Conservation (phyloP, 83 land plant genomes). For the Picea abies region DNA sequence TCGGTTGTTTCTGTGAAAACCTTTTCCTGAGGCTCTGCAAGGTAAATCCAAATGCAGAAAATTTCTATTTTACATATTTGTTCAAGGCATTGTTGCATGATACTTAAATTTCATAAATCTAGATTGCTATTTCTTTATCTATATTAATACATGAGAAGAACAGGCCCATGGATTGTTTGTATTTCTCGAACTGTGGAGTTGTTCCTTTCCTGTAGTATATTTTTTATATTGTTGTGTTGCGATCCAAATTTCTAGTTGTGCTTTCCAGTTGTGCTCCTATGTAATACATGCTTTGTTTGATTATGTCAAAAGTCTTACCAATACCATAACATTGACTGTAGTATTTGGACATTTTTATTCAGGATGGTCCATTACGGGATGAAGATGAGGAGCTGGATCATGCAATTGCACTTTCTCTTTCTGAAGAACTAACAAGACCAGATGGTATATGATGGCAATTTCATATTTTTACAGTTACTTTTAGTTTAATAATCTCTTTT, state of each 20-base stretch:
- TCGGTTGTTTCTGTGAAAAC: no score
- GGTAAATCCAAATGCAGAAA: no score
- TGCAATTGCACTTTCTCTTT: conserved; percentile 76
- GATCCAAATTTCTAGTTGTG: neutral
- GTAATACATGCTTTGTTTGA: neutral
- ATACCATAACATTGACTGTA: neutral
- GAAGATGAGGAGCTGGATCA: conserved; percentile 65
- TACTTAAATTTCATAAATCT: no score
- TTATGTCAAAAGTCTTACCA: neutral
- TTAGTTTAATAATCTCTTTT: no score
- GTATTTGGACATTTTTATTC: neutral
- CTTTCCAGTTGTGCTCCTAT: neutral
- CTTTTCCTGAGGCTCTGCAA: no score
- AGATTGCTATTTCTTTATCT: no score
- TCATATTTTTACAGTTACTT: no score
- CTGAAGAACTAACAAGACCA: conserved; percentile 39
- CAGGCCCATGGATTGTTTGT: neutral
- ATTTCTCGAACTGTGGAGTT: neutral
- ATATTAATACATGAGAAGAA: no score
- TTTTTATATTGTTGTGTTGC: neutral
- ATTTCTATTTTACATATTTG: no score
- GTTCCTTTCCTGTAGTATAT: neutral
- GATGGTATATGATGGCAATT: neutral
- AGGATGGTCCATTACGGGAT: conserved; percentile 36
- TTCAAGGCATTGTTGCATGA: no score